Evolutionary conservation across 2,329 filamentous ascomycete species (phyloP).

Genomic region (Ophiosphaerella narmari): DNA sequence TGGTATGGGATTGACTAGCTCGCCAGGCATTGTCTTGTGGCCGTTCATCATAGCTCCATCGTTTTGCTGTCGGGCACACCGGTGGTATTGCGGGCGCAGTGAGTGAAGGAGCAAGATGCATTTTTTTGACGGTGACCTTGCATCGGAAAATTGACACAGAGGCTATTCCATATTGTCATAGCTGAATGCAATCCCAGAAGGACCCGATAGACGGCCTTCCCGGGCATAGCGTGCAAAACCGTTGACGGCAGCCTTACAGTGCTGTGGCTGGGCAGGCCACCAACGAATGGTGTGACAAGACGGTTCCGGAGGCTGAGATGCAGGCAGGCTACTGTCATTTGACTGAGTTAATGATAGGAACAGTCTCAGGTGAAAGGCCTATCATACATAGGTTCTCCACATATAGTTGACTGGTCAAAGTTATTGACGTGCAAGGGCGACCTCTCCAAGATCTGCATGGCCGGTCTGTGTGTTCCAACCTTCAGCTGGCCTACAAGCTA

Average conservation of each 20-base stretch:
- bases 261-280: no score
- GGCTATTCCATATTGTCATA: constrained; percentile 2
- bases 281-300: no score
- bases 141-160: constrained; percentile 4
- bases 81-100: constrained; percentile 4
- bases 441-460: no score
- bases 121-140: not conserved
- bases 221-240: not conserved
- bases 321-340: not conserved
- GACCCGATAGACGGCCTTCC: not conserved
- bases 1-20: constrained; percentile 3
- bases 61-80: constrained; percentile 10
- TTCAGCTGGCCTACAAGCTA: constrained; percentile 5
- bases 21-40: not conserved
- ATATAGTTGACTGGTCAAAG: not conserved
- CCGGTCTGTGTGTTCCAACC: not conserved
- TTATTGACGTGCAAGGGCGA: no score
- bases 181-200: constrained; percentile 1
- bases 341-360: not conserved
- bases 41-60: not conserved
- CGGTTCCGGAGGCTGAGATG: not conserved
- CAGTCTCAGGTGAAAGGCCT: not conserved
- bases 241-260: not conserved
- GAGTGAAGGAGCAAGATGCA: constrained; percentile 2
- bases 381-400: not conserved